Evolutionary conservation across 2,329 filamentous ascomycete species (phyloP), one percentile per base, ranked within the genome.

Genomic region (Penicillium vulpinum): DNA sequence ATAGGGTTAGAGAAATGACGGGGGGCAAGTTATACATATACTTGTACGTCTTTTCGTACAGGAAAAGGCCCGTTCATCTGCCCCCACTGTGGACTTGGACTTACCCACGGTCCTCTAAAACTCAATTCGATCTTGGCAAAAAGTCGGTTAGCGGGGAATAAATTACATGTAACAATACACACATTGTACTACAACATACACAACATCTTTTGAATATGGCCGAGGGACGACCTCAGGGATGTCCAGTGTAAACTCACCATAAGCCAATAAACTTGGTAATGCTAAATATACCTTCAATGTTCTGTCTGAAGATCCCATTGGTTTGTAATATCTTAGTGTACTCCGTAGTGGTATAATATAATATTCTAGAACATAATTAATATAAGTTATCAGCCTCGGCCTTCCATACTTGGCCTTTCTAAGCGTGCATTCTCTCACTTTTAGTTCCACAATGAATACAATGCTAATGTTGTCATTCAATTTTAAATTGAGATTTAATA

Each of bases 91-190:
- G n/a, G n/a, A n/a, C n/a, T n/a, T n/a, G n/a, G n/a, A n/a, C n/a
- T 3, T 16, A 46, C 29, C 44, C 50, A 31, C 44, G 51, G 51
- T 33, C 36, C 46, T 22, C 40, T 2, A 26, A 24, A 52, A 52
- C 29, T 46, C 50, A 52, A 52, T 52, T 52, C 5, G 10, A 6
- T 21, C 52, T 55, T 55, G 52, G 52, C 38, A 24, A 21, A n/a
- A n/a, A n/a, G 13, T 45, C 9, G 16, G 26, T 35, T 35, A 45
- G 29, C 38, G 49, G 49, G 48, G 38, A 18, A 28, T 35, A 33
- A 39, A 33, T 18, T 44, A 51, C 36, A 31, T n/a, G n/a, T 11
- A 13, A 35, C 31, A 33, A 15, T 33, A 33, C 29, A 33, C 2
- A 31, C 13, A 29, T 9, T 8, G 28, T 29, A 29, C 3, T 6